Evolutionary conservation across 768 basidiomycete genomes (phyloP), one percentile per base, ranked within the genome.

Genomic region (Lactarius tabidus): DNA sequence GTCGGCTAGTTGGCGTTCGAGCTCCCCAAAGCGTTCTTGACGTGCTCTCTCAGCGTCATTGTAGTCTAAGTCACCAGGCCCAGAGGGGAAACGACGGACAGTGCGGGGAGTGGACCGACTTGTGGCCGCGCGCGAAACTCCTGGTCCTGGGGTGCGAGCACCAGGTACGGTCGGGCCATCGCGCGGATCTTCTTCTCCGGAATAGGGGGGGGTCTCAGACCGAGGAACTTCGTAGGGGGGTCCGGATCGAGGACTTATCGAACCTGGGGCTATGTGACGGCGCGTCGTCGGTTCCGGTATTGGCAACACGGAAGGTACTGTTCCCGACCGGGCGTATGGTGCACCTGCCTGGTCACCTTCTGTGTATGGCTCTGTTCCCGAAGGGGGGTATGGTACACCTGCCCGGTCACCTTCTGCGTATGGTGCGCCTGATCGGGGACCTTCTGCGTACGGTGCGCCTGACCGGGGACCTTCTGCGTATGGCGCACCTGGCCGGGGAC

Each of bases 1-100:
- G 35, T 82, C 77, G 4, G 79, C 77, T 15, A 91, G 71, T 26
- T 80, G 79, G 23, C 77, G 74, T 58, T 86, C 84, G 23, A 84
- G 79, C 0, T 84, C 85, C 12, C 81, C 80, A 29, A 91, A 78
- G 23, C 84, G 84, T 62, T 85, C 80, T 0, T 84, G 74, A 12
- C 82, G 82, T 36, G 71, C 77, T 17, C 75, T 74, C 57, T 82
- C 71, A 54, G 82, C 81, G 38, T 85, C 80, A 59, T 84, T 82
- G 29, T 75, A 73, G 3, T 59, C 72, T 9, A 75, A 23, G 43
- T 75, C 75, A 8, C 69, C 74, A 10, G 74, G 75, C 10, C 70
- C 75, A 6, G 74, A 67, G 17, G 62, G 54, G 12, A 48, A 26
- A 26, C 63, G 68, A 26, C 57, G 62, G 54, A 15, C 12, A 18